Base-by-base conservation (phyloP, 2,329 filamentous ascomycete species). In the Dactylellina drechsleri region DNA sequence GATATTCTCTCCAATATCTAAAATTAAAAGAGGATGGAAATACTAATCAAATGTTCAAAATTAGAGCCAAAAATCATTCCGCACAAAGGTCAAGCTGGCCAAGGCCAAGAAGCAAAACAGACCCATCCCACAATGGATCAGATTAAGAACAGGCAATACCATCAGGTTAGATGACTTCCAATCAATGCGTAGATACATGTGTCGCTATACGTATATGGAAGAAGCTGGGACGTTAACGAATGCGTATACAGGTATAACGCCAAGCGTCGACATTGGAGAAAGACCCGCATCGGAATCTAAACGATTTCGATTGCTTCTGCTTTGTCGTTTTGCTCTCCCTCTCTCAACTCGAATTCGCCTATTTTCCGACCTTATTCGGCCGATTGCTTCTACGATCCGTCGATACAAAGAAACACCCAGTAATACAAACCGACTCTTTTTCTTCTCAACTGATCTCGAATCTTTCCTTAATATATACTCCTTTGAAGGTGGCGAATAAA, bases 51-150 rank as follows among this genome's bases (percentile, higher is more conserved):
- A 40, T 12, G 8, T 10, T 54, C 68, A 77, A 74, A 77, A 83
- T 4, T 85, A 98, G 94, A 94, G 91, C 91, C 93, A 99, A 88
- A 99, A 99, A 91, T 92, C 93, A 84, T 99, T 99, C 93, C 92
- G 93, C 85, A 97, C 93, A 87, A 99, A 99, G 93, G 91, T 96
- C 87, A 99, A 99, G 95, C 93, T 99, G 88, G 95, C 95, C 84
- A 97, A 94, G 89, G 95, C 95, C 84, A 94, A 98, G 89, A 98
- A 97, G 90, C 94, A 98, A 89, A 99, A 99, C 91, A 91, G 95
- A 85, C 95, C 95, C 82, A 97, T 99, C 85, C 95, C 95, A 80
- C 95, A 99, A 89, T 99, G 95, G 95, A 98, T 99, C 85, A 91
- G 95, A 84, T 90, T 99, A 83, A 91, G 94, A 85, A 98, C 95